Conservation (phyloP, 768 basidiomycete genomes). For the Collybia mongolica region DNA sequence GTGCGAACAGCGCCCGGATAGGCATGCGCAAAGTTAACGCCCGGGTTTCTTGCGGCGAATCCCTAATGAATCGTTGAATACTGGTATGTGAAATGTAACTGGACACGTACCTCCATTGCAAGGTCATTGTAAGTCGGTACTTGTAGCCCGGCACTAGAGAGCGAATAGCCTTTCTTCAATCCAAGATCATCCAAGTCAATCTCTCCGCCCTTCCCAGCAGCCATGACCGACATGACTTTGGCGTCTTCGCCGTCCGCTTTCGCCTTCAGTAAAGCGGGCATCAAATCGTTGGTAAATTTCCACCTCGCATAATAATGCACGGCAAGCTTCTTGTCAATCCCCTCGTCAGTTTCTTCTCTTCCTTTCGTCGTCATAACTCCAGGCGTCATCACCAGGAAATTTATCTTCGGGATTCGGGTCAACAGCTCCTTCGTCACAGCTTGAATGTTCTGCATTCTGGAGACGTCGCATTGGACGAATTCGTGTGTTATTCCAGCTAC, state of each 20-base stretch:
- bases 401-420: constrained; percentile 40
- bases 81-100: not conserved
- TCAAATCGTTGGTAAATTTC: constrained; percentile 46
- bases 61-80: constrained; percentile 18
- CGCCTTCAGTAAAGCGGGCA: constrained; percentile 42
- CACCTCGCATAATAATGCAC: constrained; percentile 46
- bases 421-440: constrained; percentile 25
- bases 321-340: constrained; percentile 41
- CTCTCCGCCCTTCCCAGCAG: constrained; percentile 25
- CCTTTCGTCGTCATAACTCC: constrained; percentile 38
- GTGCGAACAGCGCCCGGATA: constrained; percentile 40
- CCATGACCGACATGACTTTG: constrained; percentile 45
- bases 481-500: constrained; percentile 28
- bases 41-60: constrained; percentile 37
- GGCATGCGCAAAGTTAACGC: constrained; percentile 41
- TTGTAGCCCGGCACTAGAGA: constrained; percentile 28
- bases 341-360: constrained; percentile 41
- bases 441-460: constrained; percentile 49
- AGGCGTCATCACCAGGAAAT: constrained; percentile 49
- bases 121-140: constrained; percentile 50
- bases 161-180: constrained; percentile 42
- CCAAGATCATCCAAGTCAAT: constrained; percentile 52
- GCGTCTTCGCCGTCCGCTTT: constrained; percentile 46
- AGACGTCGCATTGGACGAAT: constrained; percentile 51
- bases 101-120: constrained; percentile 43